Conservation (phyloP, 2,329 filamentous ascomycete genomes). For the Aureobasidium pullulans region DNA sequence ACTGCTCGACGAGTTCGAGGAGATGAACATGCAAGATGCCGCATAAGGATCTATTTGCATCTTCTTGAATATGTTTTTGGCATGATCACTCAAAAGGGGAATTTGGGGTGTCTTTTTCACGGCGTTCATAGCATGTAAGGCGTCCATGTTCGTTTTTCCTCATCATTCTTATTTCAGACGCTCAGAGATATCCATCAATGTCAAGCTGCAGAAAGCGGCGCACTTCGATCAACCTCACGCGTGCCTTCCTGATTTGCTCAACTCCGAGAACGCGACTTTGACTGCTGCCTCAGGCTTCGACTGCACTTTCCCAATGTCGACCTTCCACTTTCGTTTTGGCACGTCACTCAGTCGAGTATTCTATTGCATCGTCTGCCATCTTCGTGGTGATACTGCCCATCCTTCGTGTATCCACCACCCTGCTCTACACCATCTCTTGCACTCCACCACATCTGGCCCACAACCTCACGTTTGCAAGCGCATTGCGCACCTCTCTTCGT, state of each 20-base stretch:
- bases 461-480: neutral
- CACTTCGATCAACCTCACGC: neutral
- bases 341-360: neutral
- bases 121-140: slow-evolving; percentile 14
- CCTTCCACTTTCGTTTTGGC: neutral
- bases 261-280: neutral
- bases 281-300: neutral
- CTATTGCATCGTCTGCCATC: neutral
- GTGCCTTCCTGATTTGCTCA: neutral
- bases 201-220: neutral
- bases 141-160: neutral
- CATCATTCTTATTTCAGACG: neutral
- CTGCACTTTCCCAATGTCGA: neutral
- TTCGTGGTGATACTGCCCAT: too few relatives aligned
- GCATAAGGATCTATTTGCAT: neutral
- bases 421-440: neutral
- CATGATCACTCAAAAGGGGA: neutral
- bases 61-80: neutral
- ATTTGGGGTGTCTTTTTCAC: neutral
- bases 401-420: too few relatives aligned
- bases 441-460: neutral
- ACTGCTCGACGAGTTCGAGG: slow-evolving; percentile 86
- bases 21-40: slow-evolving; percentile 62
- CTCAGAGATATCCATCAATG: slow-evolving; percentile 10
- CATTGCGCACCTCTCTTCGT: neutral